A percentile compares a stretch with the other conserved stretches of the same genome.
phyloP scores from a whole-genome alignment of 1,284 basidiomycete species.

The Boletus austroedulis region DNA sequence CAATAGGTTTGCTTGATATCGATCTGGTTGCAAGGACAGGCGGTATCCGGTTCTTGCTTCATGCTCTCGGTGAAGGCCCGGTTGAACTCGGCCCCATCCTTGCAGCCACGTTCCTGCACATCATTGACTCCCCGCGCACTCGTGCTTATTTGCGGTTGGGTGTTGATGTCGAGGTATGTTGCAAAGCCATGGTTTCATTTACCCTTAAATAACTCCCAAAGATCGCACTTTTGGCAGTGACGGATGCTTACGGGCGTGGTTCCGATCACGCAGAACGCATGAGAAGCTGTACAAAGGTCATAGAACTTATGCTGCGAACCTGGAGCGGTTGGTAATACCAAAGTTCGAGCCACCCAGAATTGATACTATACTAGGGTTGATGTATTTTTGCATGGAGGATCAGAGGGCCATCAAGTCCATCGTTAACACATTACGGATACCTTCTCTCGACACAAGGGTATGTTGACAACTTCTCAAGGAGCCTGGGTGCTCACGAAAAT shows the following conservation, averaged over 20 bases:
- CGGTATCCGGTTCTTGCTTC: conserved; percentile 84
- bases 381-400: conserved; percentile 93
- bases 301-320: conserved; percentile 82
- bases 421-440: conserved; percentile 84
- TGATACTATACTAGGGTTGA: conserved; percentile 57
- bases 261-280: conserved; percentile 76
- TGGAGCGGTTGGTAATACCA: conserved; percentile 78
- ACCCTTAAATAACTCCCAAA: conserved; percentile 33
- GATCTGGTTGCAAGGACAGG: conserved; percentile 80
- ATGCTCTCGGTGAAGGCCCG: conserved; percentile 86
- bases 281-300: conserved; percentile 72
- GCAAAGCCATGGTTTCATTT: conserved; percentile 10
- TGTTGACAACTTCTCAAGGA: conserved; percentile 18
- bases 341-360: not conserved
- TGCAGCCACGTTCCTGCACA: conserved; percentile 80
- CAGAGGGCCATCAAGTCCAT: conserved; percentile 83
- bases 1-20: conserved; percentile 77
- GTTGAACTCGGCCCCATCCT: conserved; percentile 82
- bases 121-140: conserved; percentile 84
- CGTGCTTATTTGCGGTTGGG: conserved; percentile 79
- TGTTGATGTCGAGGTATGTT: conserved; percentile 82
- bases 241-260: conserved; percentile 87
- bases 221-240: conserved; percentile 84
- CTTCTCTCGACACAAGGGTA: conserved; percentile 83
- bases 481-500: conserved; percentile 9